These are phyloP conservation scores for Larix sibirica DNA, from an alignment of 83 land plant species.

Conservation along the genomic window DNA sequence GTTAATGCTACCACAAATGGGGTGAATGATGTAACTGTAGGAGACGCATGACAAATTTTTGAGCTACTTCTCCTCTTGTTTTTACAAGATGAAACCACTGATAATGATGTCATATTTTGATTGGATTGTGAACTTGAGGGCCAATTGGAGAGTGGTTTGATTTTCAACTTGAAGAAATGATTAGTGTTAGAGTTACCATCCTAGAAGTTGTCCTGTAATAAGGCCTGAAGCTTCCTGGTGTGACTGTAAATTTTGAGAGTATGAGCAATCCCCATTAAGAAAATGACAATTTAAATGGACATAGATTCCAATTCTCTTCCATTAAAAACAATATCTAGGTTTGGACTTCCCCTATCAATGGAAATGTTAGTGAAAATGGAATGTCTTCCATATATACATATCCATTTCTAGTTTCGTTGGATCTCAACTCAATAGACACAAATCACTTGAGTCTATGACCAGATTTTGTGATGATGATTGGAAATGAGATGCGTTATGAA, in stretches of 20 bases:
- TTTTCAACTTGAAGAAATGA: background rate
- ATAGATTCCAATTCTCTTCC: too few relatives aligned
- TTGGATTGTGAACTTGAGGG: background rate
- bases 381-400: too few relatives aligned
- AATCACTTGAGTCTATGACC: too few relatives aligned
- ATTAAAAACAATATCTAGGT: too few relatives aligned
- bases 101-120: background rate
- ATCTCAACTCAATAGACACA: too few relatives aligned
- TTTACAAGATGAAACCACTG: background rate
- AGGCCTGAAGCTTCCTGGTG: background rate
- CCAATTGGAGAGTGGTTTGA: background rate
- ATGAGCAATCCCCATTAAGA: background rate
- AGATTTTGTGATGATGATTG: too few relatives aligned
- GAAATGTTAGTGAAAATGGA: too few relatives aligned
- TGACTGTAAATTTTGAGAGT: background rate
- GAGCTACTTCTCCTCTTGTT: background rate
- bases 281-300: background rate
- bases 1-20: conserved; percentile 11
- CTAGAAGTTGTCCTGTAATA: background rate
- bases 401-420: too few relatives aligned
- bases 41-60: background rate
- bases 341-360: too few relatives aligned
- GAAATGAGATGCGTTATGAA: too few relatives aligned
- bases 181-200: background rate
- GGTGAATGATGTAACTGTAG: background rate